These are phyloP conservation scores for Candida sithepensis DNA, from an alignment of 805 yeast genomes.

Conservation along the genomic window DNA sequence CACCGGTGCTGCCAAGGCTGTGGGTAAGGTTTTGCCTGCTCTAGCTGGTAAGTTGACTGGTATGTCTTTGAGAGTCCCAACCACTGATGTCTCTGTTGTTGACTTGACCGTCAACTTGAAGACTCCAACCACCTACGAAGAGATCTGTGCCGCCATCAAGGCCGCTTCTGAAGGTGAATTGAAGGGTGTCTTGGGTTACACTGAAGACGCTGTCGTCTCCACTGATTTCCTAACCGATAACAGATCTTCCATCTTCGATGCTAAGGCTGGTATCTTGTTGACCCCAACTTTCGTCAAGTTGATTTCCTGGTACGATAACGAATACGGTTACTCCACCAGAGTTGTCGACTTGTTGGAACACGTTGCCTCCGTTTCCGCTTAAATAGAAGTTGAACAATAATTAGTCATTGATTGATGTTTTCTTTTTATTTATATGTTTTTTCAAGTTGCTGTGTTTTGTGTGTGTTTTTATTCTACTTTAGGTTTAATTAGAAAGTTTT, in stretches of 20 bases:
- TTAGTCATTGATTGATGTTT: background rate
- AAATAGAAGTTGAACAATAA: slow-evolving; percentile 5
- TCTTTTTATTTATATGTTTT: too few species aligned
- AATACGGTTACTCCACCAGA: slow-evolving; percentile 94
- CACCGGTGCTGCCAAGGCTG: slow-evolving; percentile 98
- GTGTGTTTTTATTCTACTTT: background rate
- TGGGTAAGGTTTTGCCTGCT: slow-evolving; percentile 90
- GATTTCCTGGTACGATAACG: slow-evolving; percentile 94
- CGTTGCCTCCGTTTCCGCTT: slow-evolving; percentile 56
- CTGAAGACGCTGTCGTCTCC: slow-evolving; percentile 90
- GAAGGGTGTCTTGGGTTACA: slow-evolving; percentile 84
- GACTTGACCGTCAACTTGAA: slow-evolving; percentile 83
- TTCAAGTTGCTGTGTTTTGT: too few species aligned
- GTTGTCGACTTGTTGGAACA: slow-evolving; percentile 85
- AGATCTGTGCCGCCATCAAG: slow-evolving; percentile 74
- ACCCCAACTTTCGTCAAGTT: slow-evolving; percentile 88
- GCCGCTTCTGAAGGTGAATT: slow-evolving; percentile 72
- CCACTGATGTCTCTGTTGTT: slow-evolving; percentile 89
- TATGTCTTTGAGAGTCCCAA: slow-evolving; percentile 91
- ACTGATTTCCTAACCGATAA: slow-evolving; percentile 82
- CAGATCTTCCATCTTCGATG: slow-evolving; percentile 87
- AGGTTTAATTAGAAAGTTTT: background rate
- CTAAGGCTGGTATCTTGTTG: slow-evolving; percentile 84
- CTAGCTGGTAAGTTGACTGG: slow-evolving; percentile 93
- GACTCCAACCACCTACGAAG: slow-evolving; percentile 76